Evolutionary conservation across 345 rosid genomes (phyloP), one percentile per base, ranked within the genome.

Genomic region (Barbarea vulgaris): DNA sequence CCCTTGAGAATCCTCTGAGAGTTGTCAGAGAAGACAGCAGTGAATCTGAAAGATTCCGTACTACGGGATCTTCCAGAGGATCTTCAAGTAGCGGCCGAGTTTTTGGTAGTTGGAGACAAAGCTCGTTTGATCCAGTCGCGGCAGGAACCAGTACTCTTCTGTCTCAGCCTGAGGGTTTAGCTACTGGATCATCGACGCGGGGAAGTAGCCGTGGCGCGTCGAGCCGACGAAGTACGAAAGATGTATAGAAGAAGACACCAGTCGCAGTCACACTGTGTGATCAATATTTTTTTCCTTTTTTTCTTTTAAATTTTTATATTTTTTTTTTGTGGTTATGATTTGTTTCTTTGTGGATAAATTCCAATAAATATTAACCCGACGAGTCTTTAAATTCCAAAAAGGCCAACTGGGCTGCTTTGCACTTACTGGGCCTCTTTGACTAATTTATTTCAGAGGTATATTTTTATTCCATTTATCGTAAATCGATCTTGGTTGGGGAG

Each of bases 61-160:
- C 88, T 17, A 79, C 81, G 6, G 91, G 97, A 9, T 92, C 97
- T 0, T 86, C 89, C 69, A 82, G 85, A 22, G 73, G 77, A 1
- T 65, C 76, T 27, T 90, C 91, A 2, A 88, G 97, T 91, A 92
- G 80, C 44, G 78, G 94, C 13, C 80, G 91, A 31, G 39, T 90
- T 30, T 87, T 90, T 1, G 92, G 97, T 24, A 92, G 99, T 67
- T 90, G 93, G 97, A 87, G 93, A 33, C 95, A 86, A 7, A 94
- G 87, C 73, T 73, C 83, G 47, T 85, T 83, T 0, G 99, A 89
- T 77, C 76, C 77, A 4, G 66, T 73, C 0, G 74, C 74, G 3
- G 81, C 81, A 41, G 81, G 81, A 25, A 78, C 77, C 1, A 77
- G 80, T 77, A 77, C 55, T 4, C 72, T 70, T 70, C 61, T 77